These are phyloP conservation scores for Zygosaccharomyces pseudobailii DNA, from an alignment of 1,139 yeast species.

Conservation along the genomic window DNA sequence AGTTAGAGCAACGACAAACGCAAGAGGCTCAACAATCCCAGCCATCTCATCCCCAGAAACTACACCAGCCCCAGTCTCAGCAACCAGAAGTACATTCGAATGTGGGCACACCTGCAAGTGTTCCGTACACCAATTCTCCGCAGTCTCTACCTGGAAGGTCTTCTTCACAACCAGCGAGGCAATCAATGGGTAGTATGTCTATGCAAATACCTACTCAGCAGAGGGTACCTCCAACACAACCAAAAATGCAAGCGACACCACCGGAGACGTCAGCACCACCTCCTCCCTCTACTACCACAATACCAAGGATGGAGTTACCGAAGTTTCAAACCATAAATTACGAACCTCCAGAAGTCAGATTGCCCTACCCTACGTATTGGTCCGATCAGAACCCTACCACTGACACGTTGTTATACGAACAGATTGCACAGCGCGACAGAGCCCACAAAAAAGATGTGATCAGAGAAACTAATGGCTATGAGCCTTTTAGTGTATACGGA, in stretches of 20 bases:
- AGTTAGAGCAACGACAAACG: conserved; percentile 17
- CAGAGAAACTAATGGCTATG: conserved; percentile 38
- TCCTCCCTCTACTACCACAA: conserved; percentile 21
- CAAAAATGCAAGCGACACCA: conserved; percentile 1
- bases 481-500: conserved; percentile 34
- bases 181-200: neutral
- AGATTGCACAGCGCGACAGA: conserved; percentile 50
- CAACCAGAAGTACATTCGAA: neutral
- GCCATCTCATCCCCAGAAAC: conserved; percentile 15
- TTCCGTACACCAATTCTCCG: conserved; percentile 2
- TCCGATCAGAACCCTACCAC: conserved; percentile 44
- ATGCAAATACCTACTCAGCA: neutral
- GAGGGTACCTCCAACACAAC: neutral
- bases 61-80: conserved; percentile 1
- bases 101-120: neutral
- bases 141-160: neutral
- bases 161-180: conserved; percentile 1
- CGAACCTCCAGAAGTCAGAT: conserved; percentile 28
- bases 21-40: conserved; percentile 13
- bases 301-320: conserved; percentile 32
- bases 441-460: conserved; percentile 34
- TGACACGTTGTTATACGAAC: conserved; percentile 56
- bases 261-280: conserved; percentile 6
- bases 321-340: conserved; percentile 27
- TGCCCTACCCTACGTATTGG: conserved; percentile 46